These are phyloP conservation scores for Neofusicoccum parvum DNA, from an alignment of 2,329 filamentous ascomycete species.

Conservation along the genomic window DNA sequence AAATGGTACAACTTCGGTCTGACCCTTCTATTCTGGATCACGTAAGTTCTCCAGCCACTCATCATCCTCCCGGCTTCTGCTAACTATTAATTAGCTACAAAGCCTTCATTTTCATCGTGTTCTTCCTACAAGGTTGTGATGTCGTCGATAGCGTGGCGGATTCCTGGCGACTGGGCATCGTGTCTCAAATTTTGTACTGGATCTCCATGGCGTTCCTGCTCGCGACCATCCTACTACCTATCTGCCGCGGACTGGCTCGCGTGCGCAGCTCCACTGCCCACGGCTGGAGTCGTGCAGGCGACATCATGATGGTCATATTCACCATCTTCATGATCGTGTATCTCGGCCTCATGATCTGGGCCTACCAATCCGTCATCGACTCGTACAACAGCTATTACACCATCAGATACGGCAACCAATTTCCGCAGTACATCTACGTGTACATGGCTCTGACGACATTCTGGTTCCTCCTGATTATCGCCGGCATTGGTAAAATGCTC, in stretches of 20 bases:
- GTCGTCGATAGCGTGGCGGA: not conserved
- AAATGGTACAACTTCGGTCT: not conserved
- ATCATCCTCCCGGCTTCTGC: not conserved
- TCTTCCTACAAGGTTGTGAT: not conserved
- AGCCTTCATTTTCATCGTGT: not conserved
- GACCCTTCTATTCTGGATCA: not conserved
- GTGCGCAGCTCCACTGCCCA: not conserved
- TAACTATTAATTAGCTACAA: not conserved
- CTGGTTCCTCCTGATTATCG: not conserved
- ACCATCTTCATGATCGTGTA: not conserved
- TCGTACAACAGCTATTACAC: not conserved
- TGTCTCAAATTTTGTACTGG: not conserved
- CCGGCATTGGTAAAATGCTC: no score
- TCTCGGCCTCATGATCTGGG: not conserved
- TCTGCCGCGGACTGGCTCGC: not conserved
- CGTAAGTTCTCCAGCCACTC: not conserved
- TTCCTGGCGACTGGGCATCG: not conserved
- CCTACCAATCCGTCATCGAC: conserved; percentile 1
- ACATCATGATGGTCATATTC: not conserved
- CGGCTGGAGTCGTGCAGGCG: not conserved
- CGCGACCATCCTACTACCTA: not conserved
- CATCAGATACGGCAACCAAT: not conserved
- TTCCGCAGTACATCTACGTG: not conserved
- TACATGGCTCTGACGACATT: not conserved
- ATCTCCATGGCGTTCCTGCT: not conserved